phyloP scores from a whole-genome alignment of 768 basidiomycete species.

The Termitomyces sp. region DNA sequence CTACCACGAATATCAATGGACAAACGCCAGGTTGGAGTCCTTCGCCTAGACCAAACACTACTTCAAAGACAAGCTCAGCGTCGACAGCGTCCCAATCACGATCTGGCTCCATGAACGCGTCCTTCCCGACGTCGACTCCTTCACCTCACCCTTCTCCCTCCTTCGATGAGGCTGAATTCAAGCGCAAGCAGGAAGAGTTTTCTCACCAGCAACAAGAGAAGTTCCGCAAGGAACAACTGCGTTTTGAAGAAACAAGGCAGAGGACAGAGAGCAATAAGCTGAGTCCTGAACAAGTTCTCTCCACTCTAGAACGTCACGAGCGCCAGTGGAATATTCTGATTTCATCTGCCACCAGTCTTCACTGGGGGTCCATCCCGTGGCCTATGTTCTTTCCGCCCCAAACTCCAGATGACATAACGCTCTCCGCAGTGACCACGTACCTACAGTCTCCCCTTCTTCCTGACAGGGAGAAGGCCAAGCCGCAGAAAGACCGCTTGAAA shows the following conservation, averaged over 20 bases:
- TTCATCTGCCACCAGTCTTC: slow-evolving; percentile 32
- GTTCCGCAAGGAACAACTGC: slow-evolving; percentile 65
- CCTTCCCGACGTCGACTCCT: slow-evolving; percentile 17
- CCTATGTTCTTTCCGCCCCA: slow-evolving; percentile 56
- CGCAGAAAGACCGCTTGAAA: slow-evolving; percentile 65
- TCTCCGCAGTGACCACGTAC: slow-evolving; percentile 51
- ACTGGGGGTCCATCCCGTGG: slow-evolving; percentile 73
- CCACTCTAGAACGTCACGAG: slow-evolving; percentile 57
- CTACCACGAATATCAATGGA: slow-evolving; percentile 17
- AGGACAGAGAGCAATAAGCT: slow-evolving; percentile 44
- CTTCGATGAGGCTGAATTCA: slow-evolving; percentile 48
- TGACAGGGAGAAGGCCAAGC: slow-evolving; percentile 42
- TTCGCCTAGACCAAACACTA: slow-evolving; percentile 20
- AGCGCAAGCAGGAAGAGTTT: slow-evolving; percentile 58
- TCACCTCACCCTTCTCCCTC: slow-evolving; percentile 14
- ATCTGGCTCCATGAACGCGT: slow-evolving; percentile 28
- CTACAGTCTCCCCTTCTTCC: slow-evolving; percentile 54
- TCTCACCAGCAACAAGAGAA: slow-evolving; percentile 61
- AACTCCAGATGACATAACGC: slow-evolving; percentile 56
- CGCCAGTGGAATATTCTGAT: slow-evolving; percentile 48
- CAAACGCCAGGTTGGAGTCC: slow-evolving; percentile 21
- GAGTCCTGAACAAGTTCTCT: slow-evolving; percentile 50
- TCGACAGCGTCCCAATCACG: slow-evolving; percentile 19
- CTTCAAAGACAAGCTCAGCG: slow-evolving; percentile 16
- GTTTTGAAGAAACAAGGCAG: slow-evolving; percentile 47